A percentile compares a stretch with the other conserved stretches of the same genome.
Evolutionary conservation across 352 stramenopile species (phyloP).

Genomic region (Saprolegnia diclina): DNA sequence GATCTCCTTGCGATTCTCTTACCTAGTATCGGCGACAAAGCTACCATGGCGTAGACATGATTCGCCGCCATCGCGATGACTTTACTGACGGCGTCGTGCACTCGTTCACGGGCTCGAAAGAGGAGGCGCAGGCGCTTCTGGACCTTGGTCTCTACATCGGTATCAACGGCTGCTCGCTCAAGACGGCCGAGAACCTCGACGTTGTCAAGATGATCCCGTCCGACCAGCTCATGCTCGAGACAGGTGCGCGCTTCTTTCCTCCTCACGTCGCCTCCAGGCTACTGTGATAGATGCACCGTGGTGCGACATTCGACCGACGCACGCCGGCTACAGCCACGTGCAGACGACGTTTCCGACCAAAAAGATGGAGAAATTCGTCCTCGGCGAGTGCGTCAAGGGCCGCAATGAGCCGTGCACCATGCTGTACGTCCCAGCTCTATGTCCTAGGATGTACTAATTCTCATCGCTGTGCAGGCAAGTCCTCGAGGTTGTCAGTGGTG

Average conservation of each 20-base stretch:
- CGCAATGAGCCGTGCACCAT: conserved; percentile 95
- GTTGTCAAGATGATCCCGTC: conserved; percentile 89
- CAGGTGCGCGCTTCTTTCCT: conserved; percentile 38
- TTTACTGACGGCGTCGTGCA: conserved; percentile 92
- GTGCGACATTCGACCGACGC: conserved; percentile 93
- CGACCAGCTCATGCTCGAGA: conserved; percentile 92
- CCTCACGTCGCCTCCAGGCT: background rate
- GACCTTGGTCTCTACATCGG: conserved; percentile 94
- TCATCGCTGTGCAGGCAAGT: conserved; percentile 51
- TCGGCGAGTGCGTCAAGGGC: conserved; percentile 87
- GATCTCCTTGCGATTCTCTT: background rate
- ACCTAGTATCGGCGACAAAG: background rate
- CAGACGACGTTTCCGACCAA: conserved; percentile 85
- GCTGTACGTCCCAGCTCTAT: conserved; percentile 61
- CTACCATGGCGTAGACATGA: conserved; percentile 45
- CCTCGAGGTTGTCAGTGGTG: conserved; percentile 68
- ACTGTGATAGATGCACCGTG: conserved; percentile 86
- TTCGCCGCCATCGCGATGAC: conserved; percentile 52
- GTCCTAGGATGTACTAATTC: background rate
- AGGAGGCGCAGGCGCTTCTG: conserved; percentile 89
- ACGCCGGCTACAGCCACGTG: conserved; percentile 86
- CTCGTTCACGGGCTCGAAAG: conserved; percentile 91
- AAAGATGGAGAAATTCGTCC: conserved; percentile 92
- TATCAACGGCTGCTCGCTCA: conserved; percentile 97
- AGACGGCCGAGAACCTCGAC: conserved; percentile 91